Evolutionary conservation across 306 rosid genomes (phyloP).

Genomic region (Mimosa bimucronata): DNA sequence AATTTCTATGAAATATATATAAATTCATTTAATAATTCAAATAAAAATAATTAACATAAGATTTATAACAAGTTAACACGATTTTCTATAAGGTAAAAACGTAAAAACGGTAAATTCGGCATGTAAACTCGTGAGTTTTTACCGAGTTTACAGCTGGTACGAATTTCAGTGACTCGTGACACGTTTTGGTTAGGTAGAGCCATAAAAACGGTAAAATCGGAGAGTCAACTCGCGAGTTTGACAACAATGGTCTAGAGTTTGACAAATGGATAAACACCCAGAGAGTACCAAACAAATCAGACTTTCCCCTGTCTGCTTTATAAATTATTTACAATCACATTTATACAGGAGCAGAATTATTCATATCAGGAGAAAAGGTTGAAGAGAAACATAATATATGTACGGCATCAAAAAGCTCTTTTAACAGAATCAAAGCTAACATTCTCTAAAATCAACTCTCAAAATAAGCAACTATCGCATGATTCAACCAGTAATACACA

Average conservation of each 20-base stretch:
- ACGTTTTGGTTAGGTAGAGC: too few relatives aligned
- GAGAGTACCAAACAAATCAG: not conserved
- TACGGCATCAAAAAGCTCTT: not conserved
- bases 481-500: not conserved
- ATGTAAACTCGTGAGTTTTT: too few relatives aligned
- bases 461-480: not conserved
- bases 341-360: not conserved
- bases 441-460: not conserved
- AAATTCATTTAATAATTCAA: too few relatives aligned
- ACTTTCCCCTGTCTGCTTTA: not conserved
- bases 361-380: not conserved
- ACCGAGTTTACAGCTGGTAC: too few relatives aligned
- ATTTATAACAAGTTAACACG: too few relatives aligned
- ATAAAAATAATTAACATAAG: too few relatives aligned
- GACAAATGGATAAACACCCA: constrained; percentile 12
- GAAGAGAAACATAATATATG: not conserved
- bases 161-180: too few relatives aligned
- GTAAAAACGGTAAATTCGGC: too few relatives aligned
- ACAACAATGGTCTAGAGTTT: not conserved
- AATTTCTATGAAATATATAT: too few relatives aligned
- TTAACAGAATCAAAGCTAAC: not conserved
- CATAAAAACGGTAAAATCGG: too few relatives aligned
- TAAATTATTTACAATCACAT: not conserved
- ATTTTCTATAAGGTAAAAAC: too few relatives aligned
- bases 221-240: too few relatives aligned